Conservation (phyloP, 2,329 filamentous ascomycete genomes). For the Exophiala viscosa region DNA sequence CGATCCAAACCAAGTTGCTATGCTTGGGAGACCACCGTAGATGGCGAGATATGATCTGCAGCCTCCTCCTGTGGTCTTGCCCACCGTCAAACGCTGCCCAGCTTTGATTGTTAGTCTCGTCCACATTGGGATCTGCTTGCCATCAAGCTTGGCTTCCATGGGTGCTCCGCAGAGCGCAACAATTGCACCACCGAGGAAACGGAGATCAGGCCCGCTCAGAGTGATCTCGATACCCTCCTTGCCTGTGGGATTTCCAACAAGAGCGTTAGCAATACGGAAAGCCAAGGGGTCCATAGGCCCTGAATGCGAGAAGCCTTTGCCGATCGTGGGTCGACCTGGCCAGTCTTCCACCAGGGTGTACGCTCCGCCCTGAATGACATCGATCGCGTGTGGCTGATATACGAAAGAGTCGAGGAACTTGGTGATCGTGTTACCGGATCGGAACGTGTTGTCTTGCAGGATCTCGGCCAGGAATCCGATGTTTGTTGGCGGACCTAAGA, state of each 20-base stretch:
- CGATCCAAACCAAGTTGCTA: conserved; percentile 56
- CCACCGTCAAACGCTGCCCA: conserved; percentile 54
- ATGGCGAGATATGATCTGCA: conserved; percentile 59
- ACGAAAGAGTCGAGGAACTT: conserved; percentile 53
- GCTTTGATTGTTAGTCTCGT: conserved; percentile 48
- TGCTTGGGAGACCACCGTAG: conserved; percentile 52
- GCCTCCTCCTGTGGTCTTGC: conserved; percentile 50
- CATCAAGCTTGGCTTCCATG: conserved; percentile 52
- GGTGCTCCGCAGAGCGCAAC: conserved; percentile 57
- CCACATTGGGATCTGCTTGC: conserved; percentile 52
- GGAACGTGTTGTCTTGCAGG: conserved; percentile 45
- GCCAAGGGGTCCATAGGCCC: conserved; percentile 62
- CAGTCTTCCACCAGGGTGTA: conserved; percentile 59
- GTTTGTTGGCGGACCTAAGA: conserved; percentile 56
- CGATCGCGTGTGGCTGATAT: conserved; percentile 50
- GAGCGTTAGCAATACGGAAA: conserved; percentile 56
- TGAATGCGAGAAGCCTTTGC: conserved; percentile 56
- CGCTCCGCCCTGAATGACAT: conserved; percentile 54
- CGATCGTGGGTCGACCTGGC: conserved; percentile 54
- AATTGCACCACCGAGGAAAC: conserved; percentile 53
- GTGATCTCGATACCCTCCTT: conserved; percentile 60
- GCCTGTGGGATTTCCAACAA: conserved; percentile 54
- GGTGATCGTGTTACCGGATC: conserved; percentile 53
- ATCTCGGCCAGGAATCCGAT: conserved; percentile 54
- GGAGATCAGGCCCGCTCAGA: conserved; percentile 56